phyloP scores from a whole-genome alignment of 164 flowering plant genomes.

The Aristolochia californica region DNA sequence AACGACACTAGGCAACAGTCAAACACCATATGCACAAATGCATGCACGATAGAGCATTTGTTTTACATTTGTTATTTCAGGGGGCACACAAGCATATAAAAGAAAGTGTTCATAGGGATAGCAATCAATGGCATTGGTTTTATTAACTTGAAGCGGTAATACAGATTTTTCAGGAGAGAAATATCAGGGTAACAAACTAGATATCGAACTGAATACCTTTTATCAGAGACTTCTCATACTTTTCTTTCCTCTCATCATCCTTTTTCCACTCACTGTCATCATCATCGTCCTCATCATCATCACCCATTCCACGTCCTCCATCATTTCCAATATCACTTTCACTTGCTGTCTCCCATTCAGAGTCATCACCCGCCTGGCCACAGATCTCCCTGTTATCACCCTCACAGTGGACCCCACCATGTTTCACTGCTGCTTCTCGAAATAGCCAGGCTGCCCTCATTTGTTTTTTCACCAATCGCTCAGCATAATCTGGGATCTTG shows the following conservation, averaged over 20 bases:
- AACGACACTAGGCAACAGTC: no score
- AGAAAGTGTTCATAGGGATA: background rate
- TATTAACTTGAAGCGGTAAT: background rate
- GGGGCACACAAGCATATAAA: background rate
- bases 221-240: conserved; percentile 39
- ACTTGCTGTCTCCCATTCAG: conserved; percentile 99
- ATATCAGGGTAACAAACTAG: background rate
- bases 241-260: conserved; percentile 54
- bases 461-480: conserved; percentile 89
- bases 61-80: no score
- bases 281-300: conserved; percentile 31
- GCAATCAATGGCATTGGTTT: background rate
- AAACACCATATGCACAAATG: no score
- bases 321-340: conserved; percentile 92
- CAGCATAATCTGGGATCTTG: conserved; percentile 97
- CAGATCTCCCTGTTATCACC: conserved; percentile 53
- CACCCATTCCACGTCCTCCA: conserved; percentile 53
- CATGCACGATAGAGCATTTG: no score
- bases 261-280: conserved; percentile 62
- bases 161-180: background rate
- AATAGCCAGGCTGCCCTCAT: conserved; percentile 99
- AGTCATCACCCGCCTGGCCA: conserved; percentile 78
- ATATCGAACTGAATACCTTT: conserved; percentile 45
- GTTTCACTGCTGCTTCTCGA: conserved; percentile 82
- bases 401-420: conserved; percentile 71